Conservation (phyloP, 768 basidiomycete genomes). For the Leccinum boreale region DNA sequence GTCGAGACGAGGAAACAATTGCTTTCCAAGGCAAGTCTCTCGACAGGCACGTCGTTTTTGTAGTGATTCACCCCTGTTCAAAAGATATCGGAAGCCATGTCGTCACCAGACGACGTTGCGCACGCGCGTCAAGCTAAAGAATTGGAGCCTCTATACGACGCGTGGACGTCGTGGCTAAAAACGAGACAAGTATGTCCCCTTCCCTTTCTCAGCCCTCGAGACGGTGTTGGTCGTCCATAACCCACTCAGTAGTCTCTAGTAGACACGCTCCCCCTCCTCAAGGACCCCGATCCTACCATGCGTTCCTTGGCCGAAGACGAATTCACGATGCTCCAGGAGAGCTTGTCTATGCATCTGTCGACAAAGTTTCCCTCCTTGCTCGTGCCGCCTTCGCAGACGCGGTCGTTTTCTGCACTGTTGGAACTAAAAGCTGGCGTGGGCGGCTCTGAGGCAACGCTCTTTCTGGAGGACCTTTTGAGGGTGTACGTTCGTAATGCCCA, state of each 20-base stretch:
- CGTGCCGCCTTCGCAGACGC: conserved; percentile 66
- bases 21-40: conserved; percentile 40
- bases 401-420: conserved; percentile 69
- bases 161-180: conserved; percentile 65
- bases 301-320: conserved; percentile 72
- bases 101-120: conserved; percentile 54
- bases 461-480: conserved; percentile 68
- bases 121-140: conserved; percentile 65
- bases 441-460: conserved; percentile 83
- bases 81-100: conserved; percentile 53
- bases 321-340: conserved; percentile 42
- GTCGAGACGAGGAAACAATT: conserved; percentile 48
- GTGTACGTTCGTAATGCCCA: conserved; percentile 76
- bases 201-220: not conserved
- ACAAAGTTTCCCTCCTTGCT: conserved; percentile 66
- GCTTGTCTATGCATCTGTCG: conserved; percentile 26
- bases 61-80: not conserved
- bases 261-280: conserved; percentile 58
- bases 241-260: conserved; percentile 55
- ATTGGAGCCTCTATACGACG: conserved; percentile 59
- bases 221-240: conserved; percentile 5
- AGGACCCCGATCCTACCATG: conserved; percentile 75
- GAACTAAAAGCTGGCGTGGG: conserved; percentile 94
- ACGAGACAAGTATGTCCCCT: conserved; percentile 50
- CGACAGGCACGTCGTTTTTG: not conserved